Base-by-base conservation (phyloP, 2,329 filamentous ascomycete species). In the Epichloe gansuensis region DNA sequence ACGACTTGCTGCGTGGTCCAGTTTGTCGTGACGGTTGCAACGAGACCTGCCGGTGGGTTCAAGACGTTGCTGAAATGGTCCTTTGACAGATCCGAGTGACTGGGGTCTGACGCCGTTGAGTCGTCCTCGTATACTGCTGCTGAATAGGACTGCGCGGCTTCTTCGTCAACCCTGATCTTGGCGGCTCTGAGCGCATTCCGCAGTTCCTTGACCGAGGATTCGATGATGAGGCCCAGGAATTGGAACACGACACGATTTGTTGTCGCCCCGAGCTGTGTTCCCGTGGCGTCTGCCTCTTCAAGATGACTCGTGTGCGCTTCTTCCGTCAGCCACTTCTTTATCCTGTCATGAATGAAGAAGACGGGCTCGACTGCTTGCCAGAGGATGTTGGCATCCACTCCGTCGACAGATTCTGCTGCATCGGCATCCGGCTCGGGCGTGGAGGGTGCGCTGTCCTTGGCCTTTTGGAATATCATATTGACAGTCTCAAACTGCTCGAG, bases 241-340 rank as follows among this genome's bases (percentile, higher is more conserved):
- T 87, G 88, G 58, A 96, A 78, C 44, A 96, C 80, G 63, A 95
- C 95, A 67, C 96, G 89, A 46, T 85, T 86, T 58, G 96, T 91
- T 59, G 86, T 89, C 56, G 95, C 89, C 43, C 57, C 57, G 41
- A 63, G 17, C 47, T 62, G 56, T 0, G 60, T 57, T 17, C 53
- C 57, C 4, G 55, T 56, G 21, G 61, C 56, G 15, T 54, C 51
- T 0, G 51, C 15, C 1, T 56, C 55, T 13, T 58, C 49, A 1
- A 53, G 51, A 38, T 61, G 58, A 15, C 59, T 50, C 7, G 56
- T 51, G 27, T 55, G 53, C 12, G 85, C 91, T 3, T 89, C 88
- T 11, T 82, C 76, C 66, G 95, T 91, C 34, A 96, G 49, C 61
- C 62, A 64, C 49, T 64, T 64, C 51, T 64, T 64, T 27, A 64